A percentile compares a stretch with the other conserved stretches of the same genome.
phyloP scores from a whole-genome alignment of 2,329 filamentous ascomycete genomes.

The Diaporthe ampelina region DNA sequence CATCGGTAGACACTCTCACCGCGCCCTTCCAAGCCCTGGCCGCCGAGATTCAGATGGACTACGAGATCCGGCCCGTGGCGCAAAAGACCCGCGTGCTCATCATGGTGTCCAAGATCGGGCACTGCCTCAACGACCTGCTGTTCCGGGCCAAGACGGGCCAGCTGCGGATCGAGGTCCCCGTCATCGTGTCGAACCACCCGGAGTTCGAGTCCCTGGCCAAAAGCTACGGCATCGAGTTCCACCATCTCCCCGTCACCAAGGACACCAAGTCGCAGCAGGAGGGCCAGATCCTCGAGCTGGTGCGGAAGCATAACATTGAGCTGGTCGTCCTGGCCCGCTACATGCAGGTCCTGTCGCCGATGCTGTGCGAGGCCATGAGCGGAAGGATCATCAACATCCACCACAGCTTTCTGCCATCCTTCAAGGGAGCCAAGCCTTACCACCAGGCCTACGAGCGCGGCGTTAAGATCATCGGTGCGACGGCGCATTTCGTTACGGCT shows the following conservation, averaged over 20 bases:
- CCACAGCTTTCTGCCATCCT: slow-evolving; percentile 86
- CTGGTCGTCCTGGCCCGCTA: slow-evolving; percentile 86
- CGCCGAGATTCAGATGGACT: slow-evolving; percentile 75
- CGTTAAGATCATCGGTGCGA: slow-evolving; percentile 90
- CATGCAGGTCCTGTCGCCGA: slow-evolving; percentile 87
- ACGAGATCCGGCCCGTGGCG: slow-evolving; percentile 76
- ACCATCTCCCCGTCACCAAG: slow-evolving; percentile 83
- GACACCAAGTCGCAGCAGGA: slow-evolving; percentile 85
- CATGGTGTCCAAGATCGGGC: slow-evolving; percentile 92
- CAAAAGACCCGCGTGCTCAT: slow-evolving; percentile 83
- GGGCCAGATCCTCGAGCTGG: slow-evolving; percentile 76
- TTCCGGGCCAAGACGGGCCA: slow-evolving; percentile 84
- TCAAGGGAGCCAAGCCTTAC: slow-evolving; percentile 91
- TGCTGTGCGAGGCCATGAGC: slow-evolving; percentile 82
- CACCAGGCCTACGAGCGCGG: slow-evolving; percentile 89
- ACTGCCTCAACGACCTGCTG: slow-evolving; percentile 86
- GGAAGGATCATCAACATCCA: slow-evolving; percentile 94
- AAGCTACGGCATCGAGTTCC: slow-evolving; percentile 83
- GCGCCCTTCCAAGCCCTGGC: slow-evolving; percentile 73
- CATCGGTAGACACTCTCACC: slow-evolving; percentile 65
- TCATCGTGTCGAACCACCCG: slow-evolving; percentile 87
- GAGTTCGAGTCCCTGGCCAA: slow-evolving; percentile 78
- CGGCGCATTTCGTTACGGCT: slow-evolving; percentile 87
- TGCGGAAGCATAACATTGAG: slow-evolving; percentile 78
- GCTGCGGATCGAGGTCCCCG: slow-evolving; percentile 79